Percentiles rank a stretch among this genome's conserved stretches.
These are phyloP conservation scores for Globisporangium spiculum DNA, from an alignment of 352 stramenopile species.

Conservation along the genomic window DNA sequence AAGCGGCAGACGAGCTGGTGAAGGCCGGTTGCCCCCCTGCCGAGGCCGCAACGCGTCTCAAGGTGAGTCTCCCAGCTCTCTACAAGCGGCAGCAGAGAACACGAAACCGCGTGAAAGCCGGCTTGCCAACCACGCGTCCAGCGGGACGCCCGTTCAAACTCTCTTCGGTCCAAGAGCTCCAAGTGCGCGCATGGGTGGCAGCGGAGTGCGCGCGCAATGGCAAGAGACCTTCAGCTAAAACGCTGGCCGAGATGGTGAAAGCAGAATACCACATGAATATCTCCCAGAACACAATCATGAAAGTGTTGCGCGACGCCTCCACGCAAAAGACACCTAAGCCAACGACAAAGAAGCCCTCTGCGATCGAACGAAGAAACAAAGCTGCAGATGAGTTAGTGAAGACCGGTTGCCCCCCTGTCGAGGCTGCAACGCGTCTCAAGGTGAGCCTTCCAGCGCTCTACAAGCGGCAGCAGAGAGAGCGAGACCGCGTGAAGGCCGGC, in stretches of 20 bases:
- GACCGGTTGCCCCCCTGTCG: background rate
- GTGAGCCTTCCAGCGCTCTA: background rate
- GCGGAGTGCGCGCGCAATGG: no score
- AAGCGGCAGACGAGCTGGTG: background rate
- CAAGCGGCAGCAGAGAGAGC: background rate
- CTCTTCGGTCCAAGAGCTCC: no score
- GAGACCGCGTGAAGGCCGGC: background rate
- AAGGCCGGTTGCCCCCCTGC: background rate
- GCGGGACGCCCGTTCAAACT: background rate
- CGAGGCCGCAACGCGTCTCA: background rate
- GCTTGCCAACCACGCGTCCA: background rate
- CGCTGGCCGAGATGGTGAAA: background rate
- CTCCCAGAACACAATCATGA: background rate
- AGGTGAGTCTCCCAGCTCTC: background rate
- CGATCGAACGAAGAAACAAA: background rate
- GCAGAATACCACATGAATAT: background rate
- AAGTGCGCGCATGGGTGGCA: background rate
- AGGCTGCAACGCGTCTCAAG: background rate
- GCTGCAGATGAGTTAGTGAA: background rate
- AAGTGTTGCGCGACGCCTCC: background rate
- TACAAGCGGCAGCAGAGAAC: background rate
- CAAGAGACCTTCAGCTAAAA: background rate
- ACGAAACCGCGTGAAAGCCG: background rate
- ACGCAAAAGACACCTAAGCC: background rate
- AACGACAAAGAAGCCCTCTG: no score